Conservation (phyloP, 75 land plant genomes). For the Picea glauca region DNA sequence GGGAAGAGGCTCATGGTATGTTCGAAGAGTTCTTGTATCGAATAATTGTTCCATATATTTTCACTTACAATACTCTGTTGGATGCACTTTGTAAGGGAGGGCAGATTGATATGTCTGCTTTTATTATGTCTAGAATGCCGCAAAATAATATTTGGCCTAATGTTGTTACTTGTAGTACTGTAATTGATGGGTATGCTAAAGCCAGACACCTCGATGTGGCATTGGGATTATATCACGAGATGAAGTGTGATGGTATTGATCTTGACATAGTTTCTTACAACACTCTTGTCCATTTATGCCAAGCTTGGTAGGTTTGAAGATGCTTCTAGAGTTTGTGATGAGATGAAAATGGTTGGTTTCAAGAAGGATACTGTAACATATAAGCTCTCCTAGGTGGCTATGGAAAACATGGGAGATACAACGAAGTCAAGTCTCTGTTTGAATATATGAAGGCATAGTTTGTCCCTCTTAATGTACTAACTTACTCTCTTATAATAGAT, state of each 20-base stretch:
- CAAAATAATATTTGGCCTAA: slow-evolving; percentile 57
- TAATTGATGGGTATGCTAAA: slow-evolving; percentile 93
- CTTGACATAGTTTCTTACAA: slow-evolving; percentile 87
- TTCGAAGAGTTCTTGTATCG: slow-evolving; percentile 70
- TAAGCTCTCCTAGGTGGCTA: slow-evolving; percentile 89
- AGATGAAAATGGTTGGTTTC: slow-evolving; percentile 82
- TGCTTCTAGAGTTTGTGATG: slow-evolving; percentile 56
- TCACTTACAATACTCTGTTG: slow-evolving; percentile 86
- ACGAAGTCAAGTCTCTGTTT: slow-evolving; percentile 43
- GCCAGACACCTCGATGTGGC: slow-evolving; percentile 69
- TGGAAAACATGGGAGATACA: slow-evolving; percentile 87
- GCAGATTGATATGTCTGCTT: slow-evolving; percentile 73
- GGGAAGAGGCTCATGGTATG: slow-evolving; percentile 69
- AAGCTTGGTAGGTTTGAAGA: slow-evolving; percentile 86
- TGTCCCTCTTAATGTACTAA: slow-evolving; percentile 65
- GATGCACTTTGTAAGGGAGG: slow-evolving; percentile 90
- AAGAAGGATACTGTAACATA: slow-evolving; percentile 90
- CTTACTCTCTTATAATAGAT: slow-evolving; percentile 91
- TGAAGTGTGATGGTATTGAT: slow-evolving; percentile 61
- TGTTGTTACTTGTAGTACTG: slow-evolving; percentile 89
- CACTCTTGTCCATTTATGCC: slow-evolving; percentile 78
- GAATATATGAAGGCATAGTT: slow-evolving; percentile 66
- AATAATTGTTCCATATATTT: slow-evolving; percentile 82
- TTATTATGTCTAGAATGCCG: slow-evolving; percentile 73
- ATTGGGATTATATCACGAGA: slow-evolving; percentile 55